Evolutionary conservation across 164 flowering plant genomes (phyloP), one percentile per base, ranked within the genome.

Genomic region (Magnolia kwangsiensis): DNA sequence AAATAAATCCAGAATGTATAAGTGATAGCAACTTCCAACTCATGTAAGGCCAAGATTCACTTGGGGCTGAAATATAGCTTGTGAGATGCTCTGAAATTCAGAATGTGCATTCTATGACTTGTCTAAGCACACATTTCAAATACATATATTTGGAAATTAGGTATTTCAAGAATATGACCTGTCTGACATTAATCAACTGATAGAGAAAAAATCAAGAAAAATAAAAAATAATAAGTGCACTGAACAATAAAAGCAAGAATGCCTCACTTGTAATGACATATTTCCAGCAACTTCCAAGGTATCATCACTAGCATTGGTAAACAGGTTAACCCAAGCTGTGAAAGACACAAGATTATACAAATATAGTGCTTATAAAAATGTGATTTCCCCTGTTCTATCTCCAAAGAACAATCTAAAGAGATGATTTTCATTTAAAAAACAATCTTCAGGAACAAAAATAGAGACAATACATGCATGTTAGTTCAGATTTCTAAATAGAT

Each of bases 301-400:
- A 79, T 95, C 81, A 86, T 96, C 99, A 87, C 99, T 98, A 81
- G 98, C 98, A 89, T 96, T 82, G 49, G 99, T 98, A 87, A 96
- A 91, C 65, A 97, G 89, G 80, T 94, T 96, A n/a, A 96, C 96
- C 98, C 98, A 96, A 81, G 92, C 98, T 96, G 83, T 55, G 63
- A 59, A 75, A 31, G 63, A 20, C 69, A 72, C 10, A 74, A 13
- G n/a, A 63, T 66, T 70, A n/a, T 70, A 70, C 45, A 27, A 27
- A 50, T 50, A 50, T n/a, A 45, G n/a, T 18, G 24, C 24, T 10
- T 8, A 50, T 11, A 70, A 24, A 68, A 29, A 68, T 68, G 14
- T 66, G 29, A 66, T 8, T 37, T 37, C 21, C 11, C 69, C 1
- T 24, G 0, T 66, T 24, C 1, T 16, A 66, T 24, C 45, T 59